Conservation (phyloP, 768 basidiomycete species). For the Porpolomopsis calyptriformis region DNA sequence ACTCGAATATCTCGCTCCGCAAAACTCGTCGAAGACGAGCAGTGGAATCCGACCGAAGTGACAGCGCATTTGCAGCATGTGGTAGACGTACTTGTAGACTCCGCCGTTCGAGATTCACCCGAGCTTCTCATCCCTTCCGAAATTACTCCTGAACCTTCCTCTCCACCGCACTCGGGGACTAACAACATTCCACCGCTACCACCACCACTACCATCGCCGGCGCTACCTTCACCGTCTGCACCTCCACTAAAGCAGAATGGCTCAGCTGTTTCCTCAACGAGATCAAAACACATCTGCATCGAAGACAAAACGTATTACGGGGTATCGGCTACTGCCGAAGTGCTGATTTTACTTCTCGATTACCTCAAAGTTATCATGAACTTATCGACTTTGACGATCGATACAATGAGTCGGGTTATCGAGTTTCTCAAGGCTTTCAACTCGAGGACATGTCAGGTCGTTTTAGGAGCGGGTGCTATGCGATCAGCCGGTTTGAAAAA, state of each 20-base stretch:
- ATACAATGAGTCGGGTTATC: conserved; percentile 88
- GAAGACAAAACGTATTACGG: conserved; percentile 81
- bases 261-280: conserved; percentile 14
- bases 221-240: conserved; percentile 13
- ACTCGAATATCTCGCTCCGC: conserved; percentile 68
- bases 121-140: conserved; percentile 42
- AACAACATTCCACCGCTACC: conserved; percentile 12
- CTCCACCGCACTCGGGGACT: conserved; percentile 10
- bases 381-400: conserved; percentile 79
- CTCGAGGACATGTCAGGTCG: conserved; percentile 95
- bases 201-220: conserved; percentile 10
- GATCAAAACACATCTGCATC: conserved; percentile 55
- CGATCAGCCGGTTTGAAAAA: conserved; percentile 93
- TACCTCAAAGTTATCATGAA: conserved; percentile 86
- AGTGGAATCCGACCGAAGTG: conserved; percentile 81
- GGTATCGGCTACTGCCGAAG: conserved; percentile 75
- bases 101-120: conserved; percentile 71
- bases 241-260: conserved; percentile 13
- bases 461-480: conserved; percentile 98
- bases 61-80: conserved; percentile 52
- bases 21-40: conserved; percentile 90
- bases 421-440: conserved; percentile 98
- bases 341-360: conserved; percentile 62
- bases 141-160: conserved; percentile 12
- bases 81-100: conserved; percentile 65